Conservation (phyloP, 1,139 yeast species). For the Pichia kudriavzevii region DNA sequence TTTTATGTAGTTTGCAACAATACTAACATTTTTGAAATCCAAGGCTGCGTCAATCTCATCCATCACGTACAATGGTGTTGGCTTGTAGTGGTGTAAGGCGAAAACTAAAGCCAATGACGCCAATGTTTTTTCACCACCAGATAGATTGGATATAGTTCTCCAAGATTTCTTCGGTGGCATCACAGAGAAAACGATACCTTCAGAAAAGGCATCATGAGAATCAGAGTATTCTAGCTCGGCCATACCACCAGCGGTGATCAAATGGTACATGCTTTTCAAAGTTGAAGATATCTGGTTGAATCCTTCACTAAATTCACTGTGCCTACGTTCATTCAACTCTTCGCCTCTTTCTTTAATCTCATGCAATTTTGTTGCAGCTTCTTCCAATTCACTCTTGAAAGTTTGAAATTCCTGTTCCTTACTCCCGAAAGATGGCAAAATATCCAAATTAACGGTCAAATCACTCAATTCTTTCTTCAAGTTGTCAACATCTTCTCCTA, state of each 20-base stretch:
- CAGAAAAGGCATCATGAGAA: conserved; percentile 95
- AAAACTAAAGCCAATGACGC: conserved; percentile 93
- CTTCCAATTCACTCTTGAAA: conserved; percentile 59
- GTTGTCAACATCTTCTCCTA: conserved; percentile 46
- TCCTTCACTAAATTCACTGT: conserved; percentile 91
- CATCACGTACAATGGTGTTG: conserved; percentile 97
- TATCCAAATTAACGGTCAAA: conserved; percentile 63
- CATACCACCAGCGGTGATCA: conserved; percentile 99
- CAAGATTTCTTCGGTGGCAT: conserved; percentile 99
- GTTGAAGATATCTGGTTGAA: conserved; percentile 81
- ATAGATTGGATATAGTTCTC: conserved; percentile 88
- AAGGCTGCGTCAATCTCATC: conserved; percentile 99
- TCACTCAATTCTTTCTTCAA: conserved; percentile 52
- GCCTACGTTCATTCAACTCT: conserved; percentile 62
- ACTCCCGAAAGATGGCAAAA: conserved; percentile 67
- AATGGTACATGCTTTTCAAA: conserved; percentile 92
- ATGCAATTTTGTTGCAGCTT: conserved; percentile 57
- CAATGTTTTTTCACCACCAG: conserved; percentile 97
- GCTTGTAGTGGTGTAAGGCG: conserved; percentile 93
- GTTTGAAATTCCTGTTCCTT: conserved; percentile 57
- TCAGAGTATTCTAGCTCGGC: conserved; percentile 96
- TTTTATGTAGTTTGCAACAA: conserved; percentile 93
- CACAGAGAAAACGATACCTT: conserved; percentile 92
- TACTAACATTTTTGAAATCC: conserved; percentile 93
- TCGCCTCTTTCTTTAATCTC: conserved; percentile 56